Base-by-base conservation (phyloP, 1,139 yeast species). In the Debaryomycetaceae sp. region DNA sequence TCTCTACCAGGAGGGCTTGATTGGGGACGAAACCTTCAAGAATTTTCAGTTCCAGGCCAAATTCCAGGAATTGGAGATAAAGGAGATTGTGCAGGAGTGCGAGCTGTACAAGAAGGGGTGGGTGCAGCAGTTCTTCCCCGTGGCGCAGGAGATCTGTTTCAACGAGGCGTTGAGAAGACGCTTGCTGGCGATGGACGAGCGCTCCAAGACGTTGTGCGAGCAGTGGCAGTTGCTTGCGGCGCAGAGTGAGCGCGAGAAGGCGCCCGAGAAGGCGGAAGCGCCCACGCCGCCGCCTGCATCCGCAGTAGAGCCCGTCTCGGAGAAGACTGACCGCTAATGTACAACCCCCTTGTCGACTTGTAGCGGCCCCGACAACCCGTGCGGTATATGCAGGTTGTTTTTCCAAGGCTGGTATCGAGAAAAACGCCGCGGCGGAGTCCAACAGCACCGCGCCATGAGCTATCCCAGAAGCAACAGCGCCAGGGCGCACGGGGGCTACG, bases 151-250 rank as follows among this genome's bases (percentile, higher is more conserved):
- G 50, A 80, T 91, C 29, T 85, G 95, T 42, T 84, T 86, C 58
- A 89, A 89, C 52, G 94, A 84, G 56, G 96, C 96, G 1, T 66
- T 91, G 35, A 75, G 93, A 58, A 75, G 93, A 62, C 78, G 96
- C 49, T 64, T 86, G 36, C 57, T 58, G 23, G 74, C 86, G n/a
- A 70, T 83, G 46, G 78, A 72, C 13, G 68, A 61, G 22, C 71
- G 86, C 46, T 63, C 66, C 30, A 59, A 65, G 33, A 61, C 60
- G 15, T 62, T 76, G 40, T 48, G 68, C 23, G 58, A 61, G 23
- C 60, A 73, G 43, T 79, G 85, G 85, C 59, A 61, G 25, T 51
- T 51, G 34, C 48, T 48, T 28, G 64, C 50, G n/a, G 51, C 48
- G 7, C 37, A 43, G 28, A 43, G 49, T 5, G 51, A 48, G 32